phyloP scores from a whole-genome alignment of 2,329 filamentous ascomycete genomes.

The Fusarium algeriense region DNA sequence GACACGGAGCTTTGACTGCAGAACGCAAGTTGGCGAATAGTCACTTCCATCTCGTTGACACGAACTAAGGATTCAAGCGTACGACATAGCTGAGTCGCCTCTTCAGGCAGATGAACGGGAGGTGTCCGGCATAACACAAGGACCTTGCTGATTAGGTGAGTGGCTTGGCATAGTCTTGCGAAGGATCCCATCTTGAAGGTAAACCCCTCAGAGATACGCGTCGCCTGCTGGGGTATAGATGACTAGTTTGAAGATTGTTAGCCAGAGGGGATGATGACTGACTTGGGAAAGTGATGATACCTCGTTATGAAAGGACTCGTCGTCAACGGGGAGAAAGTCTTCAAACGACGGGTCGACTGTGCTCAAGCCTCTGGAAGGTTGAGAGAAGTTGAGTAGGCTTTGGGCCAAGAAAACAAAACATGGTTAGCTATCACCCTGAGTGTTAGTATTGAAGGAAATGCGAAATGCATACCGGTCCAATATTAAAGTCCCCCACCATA shows the following conservation, averaged over 20 bases:
- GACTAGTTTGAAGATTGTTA: not conserved
- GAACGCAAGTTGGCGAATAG: not conserved
- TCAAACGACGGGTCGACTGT: not conserved
- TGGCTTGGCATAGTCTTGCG: not conserved
- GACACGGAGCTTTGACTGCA: slow-evolving; percentile 1
- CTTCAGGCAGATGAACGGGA: not conserved
- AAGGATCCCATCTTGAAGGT: not conserved
- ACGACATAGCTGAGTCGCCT: not conserved
- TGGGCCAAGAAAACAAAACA: fast-evolving
- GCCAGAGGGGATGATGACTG: no score
- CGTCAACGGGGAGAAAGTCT: not conserved
- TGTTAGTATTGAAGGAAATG: not conserved
- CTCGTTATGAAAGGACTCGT: not conserved
- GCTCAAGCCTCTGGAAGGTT: not conserved
- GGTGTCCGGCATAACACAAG: not conserved
- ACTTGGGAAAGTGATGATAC: not conserved
- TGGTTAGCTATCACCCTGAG: no score
- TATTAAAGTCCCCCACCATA: not conserved
- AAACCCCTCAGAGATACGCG: not conserved
- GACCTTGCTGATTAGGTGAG: not conserved
- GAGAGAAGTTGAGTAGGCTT: not conserved
- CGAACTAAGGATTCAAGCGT: not conserved
- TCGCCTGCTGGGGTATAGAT: not conserved
- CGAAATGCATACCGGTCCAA: not conserved
- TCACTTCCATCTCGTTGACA: not conserved